Base-by-base conservation (phyloP, 2,329 filamentous ascomycete genomes). In the Monascus ruber region DNA sequence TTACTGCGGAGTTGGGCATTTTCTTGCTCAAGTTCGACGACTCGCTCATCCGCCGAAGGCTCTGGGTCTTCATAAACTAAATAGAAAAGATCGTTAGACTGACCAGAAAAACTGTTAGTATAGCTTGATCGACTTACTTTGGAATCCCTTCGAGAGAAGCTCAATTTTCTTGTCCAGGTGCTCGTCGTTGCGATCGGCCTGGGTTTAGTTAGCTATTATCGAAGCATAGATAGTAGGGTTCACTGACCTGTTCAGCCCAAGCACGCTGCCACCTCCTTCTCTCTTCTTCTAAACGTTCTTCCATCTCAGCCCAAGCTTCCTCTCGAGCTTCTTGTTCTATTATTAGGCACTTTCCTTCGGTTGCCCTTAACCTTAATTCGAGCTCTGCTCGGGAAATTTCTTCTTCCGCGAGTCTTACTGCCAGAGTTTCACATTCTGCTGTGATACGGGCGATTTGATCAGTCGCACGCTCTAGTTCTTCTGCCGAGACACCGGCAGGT, bases 141-240 rank as follows among this genome's bases (percentile, higher is more conserved):
- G 63, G 50, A 71, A 66, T 6, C 73, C 72, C 38, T 74, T 68
- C 40, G 77, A 73, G 28, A 84, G 64, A 24, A 86, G 72, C 42
- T 86, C 89, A 5, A 94, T 73, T 65, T 98, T 98, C 48, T 77
- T 77, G 59, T 96, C 88, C 55, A 91, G 75, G 60, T 93, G 85
- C 56, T 85, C 84, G 44, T 94, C 86, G 38, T 79, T 79, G 34
- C 79, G 76, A 50, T 93, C 87, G 40, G 67, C 55, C 60, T 65
- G 34, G 7, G 4, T 24, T 25, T 2, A 2, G n/a, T 58, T 39
- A 55, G 46, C 24, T 10, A 42, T 9, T 31, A n/a, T 6, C 26
- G 25, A 28, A 8, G 6, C 24, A n/a, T 9, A 32, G 6, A 24
- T 24, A 31, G 5, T 35, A 36, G 34, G 11, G 29, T 37, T 40